Conservation (phyloP, 768 basidiomycete species). For the Cystobasidiopsis lactophilus region DNA sequence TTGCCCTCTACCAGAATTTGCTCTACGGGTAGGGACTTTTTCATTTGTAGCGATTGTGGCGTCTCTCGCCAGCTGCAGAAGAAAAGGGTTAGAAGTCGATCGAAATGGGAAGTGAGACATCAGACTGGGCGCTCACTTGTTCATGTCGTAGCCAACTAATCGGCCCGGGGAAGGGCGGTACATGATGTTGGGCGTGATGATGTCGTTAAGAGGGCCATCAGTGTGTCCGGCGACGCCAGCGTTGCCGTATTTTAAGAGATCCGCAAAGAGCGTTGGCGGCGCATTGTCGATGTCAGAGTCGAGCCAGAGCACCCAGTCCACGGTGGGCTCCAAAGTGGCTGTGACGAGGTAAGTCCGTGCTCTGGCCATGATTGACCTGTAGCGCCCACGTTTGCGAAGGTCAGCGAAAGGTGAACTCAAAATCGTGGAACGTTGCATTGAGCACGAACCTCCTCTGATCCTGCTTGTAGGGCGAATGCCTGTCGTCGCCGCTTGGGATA, state of each 20-base stretch:
- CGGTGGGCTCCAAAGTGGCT: slow-evolving; percentile 8
- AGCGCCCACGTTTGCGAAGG: background rate
- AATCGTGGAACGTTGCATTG: background rate
- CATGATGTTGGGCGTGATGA: slow-evolving; percentile 2
- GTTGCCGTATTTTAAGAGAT: slow-evolving; percentile 4
- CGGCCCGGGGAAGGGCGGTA: background rate
- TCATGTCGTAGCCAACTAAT: slow-evolving; percentile 14
- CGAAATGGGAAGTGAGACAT: background rate
- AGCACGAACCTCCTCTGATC: slow-evolving; percentile 8
- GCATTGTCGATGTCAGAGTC: slow-evolving; percentile 15
- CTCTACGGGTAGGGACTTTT: background rate
- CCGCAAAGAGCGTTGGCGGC: slow-evolving; percentile 9
- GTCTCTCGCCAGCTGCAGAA: slow-evolving; percentile 15
- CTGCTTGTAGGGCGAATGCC: slow-evolving; percentile 6
- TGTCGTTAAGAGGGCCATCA: background rate
- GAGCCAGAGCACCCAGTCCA: slow-evolving; percentile 17
- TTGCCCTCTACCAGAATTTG: slow-evolving; percentile 15
- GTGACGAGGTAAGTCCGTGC: slow-evolving; percentile 12
- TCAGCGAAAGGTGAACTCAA: background rate
- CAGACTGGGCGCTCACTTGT: slow-evolving; percentile 7
- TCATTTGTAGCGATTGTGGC: slow-evolving; percentile 7
- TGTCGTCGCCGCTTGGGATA: background rate
- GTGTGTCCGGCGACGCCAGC: background rate
- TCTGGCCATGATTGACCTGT: slow-evolving; percentile 10
- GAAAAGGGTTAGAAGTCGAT: too few relatives aligned